Conservation (phyloP, 768 basidiomycete species). For the Leccinum pellstonianum region DNA sequence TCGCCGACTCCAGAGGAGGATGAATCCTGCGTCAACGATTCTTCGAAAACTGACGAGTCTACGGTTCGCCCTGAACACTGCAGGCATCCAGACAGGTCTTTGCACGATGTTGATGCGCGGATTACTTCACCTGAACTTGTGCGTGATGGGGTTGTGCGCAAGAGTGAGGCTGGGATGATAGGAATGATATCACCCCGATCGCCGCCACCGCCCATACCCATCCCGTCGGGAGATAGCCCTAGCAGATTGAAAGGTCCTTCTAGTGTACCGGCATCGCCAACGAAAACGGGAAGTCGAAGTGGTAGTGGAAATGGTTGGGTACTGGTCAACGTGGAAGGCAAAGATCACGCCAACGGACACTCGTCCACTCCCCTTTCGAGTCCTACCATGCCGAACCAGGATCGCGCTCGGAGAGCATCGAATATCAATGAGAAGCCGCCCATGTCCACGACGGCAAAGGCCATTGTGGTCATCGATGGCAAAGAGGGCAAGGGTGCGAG, state of each 20-base stretch:
- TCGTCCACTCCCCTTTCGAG: constrained; percentile 23
- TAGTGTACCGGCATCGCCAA: constrained; percentile 32
- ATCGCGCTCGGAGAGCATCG: constrained; percentile 30
- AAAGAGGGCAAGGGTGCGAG: constrained; percentile 41
- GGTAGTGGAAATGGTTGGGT: constrained; percentile 61
- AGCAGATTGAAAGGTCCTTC: constrained; percentile 24
- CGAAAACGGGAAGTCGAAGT: constrained; percentile 33
- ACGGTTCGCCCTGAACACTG: constrained; percentile 29
- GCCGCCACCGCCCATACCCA: constrained; percentile 27
- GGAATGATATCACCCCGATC: constrained; percentile 43
- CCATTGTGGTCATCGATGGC: constrained; percentile 60
- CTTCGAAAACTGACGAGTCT: constrained; percentile 26
- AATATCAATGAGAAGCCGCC: constrained; percentile 29
- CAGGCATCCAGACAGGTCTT: constrained; percentile 31
- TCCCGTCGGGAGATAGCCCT: constrained; percentile 26
- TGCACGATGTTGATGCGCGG: constrained; percentile 52
- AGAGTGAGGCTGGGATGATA: constrained; percentile 64
- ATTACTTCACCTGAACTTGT: constrained; percentile 55
- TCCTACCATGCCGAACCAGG: constrained; percentile 30
- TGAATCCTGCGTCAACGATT: constrained; percentile 32
- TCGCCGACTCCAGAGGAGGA: constrained; percentile 54
- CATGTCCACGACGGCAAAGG: constrained; percentile 55
- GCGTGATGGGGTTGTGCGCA: constrained; percentile 42
- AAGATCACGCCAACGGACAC: constrained; percentile 31
- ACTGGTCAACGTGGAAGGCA: constrained; percentile 58